Conservation (phyloP, 257 asterid genomes). For the Nicotiana otophora region DNA sequence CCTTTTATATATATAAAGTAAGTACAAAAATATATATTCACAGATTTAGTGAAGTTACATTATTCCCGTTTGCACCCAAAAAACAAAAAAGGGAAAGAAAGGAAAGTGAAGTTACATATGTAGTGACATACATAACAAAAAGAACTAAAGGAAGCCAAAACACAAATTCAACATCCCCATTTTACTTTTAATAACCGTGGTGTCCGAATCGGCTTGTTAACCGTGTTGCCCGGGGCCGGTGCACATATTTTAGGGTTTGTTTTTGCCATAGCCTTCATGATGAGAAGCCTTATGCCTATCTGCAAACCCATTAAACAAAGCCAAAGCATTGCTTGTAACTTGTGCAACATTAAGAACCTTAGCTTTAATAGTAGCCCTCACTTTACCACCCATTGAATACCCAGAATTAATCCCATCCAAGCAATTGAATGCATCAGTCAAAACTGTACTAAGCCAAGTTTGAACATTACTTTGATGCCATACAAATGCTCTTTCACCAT, state of each 20-base stretch:
- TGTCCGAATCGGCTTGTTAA: no score
- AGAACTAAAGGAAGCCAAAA: background rate
- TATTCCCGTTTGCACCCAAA: background rate
- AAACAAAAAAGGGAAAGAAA: background rate
- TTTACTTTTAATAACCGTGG: no score
- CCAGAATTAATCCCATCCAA: slow-evolving; percentile 44
- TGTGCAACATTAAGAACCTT: slow-evolving; percentile 61
- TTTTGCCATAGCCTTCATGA: background rate
- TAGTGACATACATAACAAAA: background rate
- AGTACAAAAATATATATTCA: background rate
- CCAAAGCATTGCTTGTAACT: slow-evolving; percentile 45
- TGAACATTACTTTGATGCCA: slow-evolving; percentile 59
- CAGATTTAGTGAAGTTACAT: background rate
- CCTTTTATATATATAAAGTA: background rate
- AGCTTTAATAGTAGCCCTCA: slow-evolving; percentile 38
- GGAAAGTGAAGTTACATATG: background rate
- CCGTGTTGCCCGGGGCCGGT: no score
- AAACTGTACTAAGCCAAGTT: slow-evolving; percentile 56
- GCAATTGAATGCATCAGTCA: slow-evolving; percentile 44
- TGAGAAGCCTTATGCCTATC: slow-evolving; percentile 28
- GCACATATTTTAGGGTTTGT: background rate
- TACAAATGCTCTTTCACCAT: slow-evolving; percentile 25
- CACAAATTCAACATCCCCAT: background rate
- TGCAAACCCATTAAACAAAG: slow-evolving; percentile 48
- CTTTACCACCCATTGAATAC: slow-evolving; percentile 31